Percentiles rank a stretch among this genome's conserved stretches.
Evolutionary conservation across 768 basidiomycete species (phyloP).

Genomic region (Tulasnella sp.): DNA sequence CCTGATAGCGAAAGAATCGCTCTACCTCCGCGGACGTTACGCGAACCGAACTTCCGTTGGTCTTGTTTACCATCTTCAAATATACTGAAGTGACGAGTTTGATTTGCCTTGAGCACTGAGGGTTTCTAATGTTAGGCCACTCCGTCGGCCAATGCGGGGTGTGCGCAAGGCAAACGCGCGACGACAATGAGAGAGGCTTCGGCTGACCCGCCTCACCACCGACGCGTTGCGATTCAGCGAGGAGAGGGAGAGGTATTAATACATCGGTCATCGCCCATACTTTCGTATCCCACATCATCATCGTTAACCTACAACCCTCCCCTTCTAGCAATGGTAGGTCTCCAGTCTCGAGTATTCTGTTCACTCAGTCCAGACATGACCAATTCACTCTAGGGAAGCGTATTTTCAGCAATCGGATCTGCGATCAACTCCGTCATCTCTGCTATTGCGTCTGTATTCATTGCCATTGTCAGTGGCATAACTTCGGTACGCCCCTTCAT

Average conservation of each 20-base stretch:
- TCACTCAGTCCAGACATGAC: not conserved
- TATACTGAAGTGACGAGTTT: not conserved
- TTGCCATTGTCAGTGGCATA: conserved; percentile 29
- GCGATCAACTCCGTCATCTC: conserved; percentile 30
- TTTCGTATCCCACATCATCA: not conserved
- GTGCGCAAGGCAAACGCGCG: not conserved
- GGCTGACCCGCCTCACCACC: not conserved
- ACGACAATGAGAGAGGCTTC: not conserved
- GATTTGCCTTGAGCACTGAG: not conserved
- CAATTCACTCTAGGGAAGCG: conserved; percentile 24
- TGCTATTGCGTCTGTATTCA: conserved; percentile 28
- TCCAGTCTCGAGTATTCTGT: not conserved
- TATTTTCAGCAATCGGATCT: conserved; percentile 30
- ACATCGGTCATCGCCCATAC: not conserved
- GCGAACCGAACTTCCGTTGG: not conserved
- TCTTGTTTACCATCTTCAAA: not conserved
- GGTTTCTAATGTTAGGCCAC: not conserved
- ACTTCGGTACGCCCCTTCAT: conserved; percentile 13
- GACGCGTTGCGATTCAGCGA: not conserved
- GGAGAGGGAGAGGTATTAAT: not conserved
- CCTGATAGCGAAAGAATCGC: not conserved
- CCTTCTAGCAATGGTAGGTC: not conserved
- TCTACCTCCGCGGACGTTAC: not conserved
- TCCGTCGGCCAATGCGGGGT: not conserved
- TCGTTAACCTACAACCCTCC: not conserved